Evolutionary conservation across 345 rosid genomes (phyloP), one percentile per base, ranked within the genome.

Genomic region (Tarenaya hassleriana): DNA sequence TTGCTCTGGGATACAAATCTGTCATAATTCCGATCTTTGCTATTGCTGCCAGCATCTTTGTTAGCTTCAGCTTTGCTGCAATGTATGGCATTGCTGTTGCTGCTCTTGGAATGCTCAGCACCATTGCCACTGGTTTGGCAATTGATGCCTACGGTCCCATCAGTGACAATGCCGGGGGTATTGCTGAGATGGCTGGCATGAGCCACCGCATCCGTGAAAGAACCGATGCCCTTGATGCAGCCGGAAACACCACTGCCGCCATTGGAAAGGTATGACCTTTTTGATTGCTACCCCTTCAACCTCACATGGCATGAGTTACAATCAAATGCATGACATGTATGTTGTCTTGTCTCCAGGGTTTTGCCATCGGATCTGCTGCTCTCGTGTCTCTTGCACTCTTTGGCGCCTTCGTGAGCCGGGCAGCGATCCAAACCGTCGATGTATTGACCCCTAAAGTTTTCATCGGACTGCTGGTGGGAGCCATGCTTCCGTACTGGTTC

Each of bases 121-220:
- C 92, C 33, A 83, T 83, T 51, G 92, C 92, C 32, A 83, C 92
- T 48, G 85, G 88, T 39, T 69, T 78, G 66, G 88, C 88, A 24
- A 81, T 84, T 63, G 94, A 78, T 75, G 88, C 83, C 17, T 78
- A 81, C 64, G 88, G 88, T 64, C 87, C 88, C 61, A 83, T 83
- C 48, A 83, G 84, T 70, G 92, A 83, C 64, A 83, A 83, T 56
- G 84, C 87, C 49, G 87, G 91, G 21, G 91, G 91, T 44, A 83
- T 83, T 74, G 87, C 87, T 47, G 91, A 83, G 68, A 83, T 83
- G 85, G 84, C 87, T 66, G 92, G 88, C 48, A 80, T 83, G 92
- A 83, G 87, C 72, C 87, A 72, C 62, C 72, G 77, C 35, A 80
- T 83, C 17, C 84, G 84, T 41, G 87, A 83, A 60, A 67, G 87